phyloP scores from a whole-genome alignment of 2,329 filamentous ascomycete genomes.

The Trematosphaeria pertusa region DNA sequence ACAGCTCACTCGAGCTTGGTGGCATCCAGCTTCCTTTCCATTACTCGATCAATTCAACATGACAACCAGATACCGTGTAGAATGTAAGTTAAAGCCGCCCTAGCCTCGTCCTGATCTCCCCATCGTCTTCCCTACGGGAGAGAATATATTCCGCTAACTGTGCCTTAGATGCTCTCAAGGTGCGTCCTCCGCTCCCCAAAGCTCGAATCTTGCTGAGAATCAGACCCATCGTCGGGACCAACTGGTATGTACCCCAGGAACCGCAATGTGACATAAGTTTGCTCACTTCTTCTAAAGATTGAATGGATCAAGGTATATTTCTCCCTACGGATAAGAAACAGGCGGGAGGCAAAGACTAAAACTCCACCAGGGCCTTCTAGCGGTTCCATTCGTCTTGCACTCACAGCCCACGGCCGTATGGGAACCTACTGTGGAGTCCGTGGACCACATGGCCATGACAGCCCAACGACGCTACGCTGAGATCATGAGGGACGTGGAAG shows the following conservation, averaged over 20 bases:
- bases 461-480: conserved; percentile 91
- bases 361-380: conserved; percentile 65
- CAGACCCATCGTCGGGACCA: conserved; percentile 92
- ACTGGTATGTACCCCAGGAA: conserved; percentile 68
- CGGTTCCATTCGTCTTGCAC: conserved; percentile 94
- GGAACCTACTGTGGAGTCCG: conserved; percentile 68
- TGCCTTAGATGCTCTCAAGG: conserved; percentile 68
- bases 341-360: neutral
- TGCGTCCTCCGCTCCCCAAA: conserved; percentile 40
- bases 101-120: too few species aligned
- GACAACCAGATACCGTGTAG: conserved; percentile 52
- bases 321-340: neutral
- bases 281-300: conserved; percentile 51
- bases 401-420: conserved; percentile 92
- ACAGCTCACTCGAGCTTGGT: conserved; percentile 14
- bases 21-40: neutral
- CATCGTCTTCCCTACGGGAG: too few species aligned
- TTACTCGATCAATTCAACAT: conserved; percentile 28
- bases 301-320: conserved; percentile 86
- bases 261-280: too few species aligned
- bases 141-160: conserved; percentile 26
- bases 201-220: conserved; percentile 25
- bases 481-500: conserved; percentile 92
- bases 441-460: conserved; percentile 76
- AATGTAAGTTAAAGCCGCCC: conserved; percentile 41